A percentile compares a stretch with the other conserved stretches of the same genome.
Conservation (phyloP, 305 asterid genomes). For the Fraxinus angustifolia region DNA sequence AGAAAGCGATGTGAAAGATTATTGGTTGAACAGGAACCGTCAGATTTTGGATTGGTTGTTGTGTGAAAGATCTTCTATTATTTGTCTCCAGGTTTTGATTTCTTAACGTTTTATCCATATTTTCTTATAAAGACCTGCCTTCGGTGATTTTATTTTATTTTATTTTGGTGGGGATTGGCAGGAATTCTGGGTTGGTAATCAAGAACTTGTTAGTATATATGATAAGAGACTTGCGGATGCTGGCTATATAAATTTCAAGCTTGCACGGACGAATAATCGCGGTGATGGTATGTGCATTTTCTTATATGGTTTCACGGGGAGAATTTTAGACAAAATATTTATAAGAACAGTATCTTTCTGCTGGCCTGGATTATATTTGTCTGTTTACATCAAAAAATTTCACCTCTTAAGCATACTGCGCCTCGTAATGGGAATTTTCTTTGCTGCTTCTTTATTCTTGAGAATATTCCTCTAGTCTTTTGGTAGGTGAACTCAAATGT, state of each 20-base stretch:
- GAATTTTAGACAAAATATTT: not conserved
- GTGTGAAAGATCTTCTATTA: slow-evolving; percentile 86
- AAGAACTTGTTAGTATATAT: slow-evolving; percentile 77
- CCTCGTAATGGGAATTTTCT: not conserved
- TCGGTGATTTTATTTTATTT: not conserved
- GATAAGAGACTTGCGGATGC: slow-evolving; percentile 95
- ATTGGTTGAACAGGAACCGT: slow-evolving; percentile 82
- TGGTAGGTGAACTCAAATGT: slow-evolving; percentile 9
- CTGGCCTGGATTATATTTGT: not conserved
- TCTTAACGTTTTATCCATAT: not conserved
- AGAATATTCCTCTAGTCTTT: slow-evolving; percentile 3
- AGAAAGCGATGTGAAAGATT: slow-evolving; percentile 78
- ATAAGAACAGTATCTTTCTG: not conserved
- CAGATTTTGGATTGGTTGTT: slow-evolving; percentile 83
- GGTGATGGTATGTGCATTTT: slow-evolving; percentile 65
- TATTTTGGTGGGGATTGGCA: slow-evolving; percentile 19
- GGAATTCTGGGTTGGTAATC: slow-evolving; percentile 98
- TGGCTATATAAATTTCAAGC: slow-evolving; percentile 77
- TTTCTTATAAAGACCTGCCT: not conserved
- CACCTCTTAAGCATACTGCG: not conserved
- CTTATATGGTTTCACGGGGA: not conserved
- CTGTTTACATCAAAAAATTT: not conserved
- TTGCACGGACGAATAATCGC: slow-evolving; percentile 90
- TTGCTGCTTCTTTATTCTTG: slow-evolving; percentile 8
- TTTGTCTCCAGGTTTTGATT: slow-evolving; percentile 82